A percentile compares a stretch with the other conserved stretches of the same genome.
Conservation (phyloP, 1,139 yeast species). For the Scheffersomyces insectosa region DNA sequence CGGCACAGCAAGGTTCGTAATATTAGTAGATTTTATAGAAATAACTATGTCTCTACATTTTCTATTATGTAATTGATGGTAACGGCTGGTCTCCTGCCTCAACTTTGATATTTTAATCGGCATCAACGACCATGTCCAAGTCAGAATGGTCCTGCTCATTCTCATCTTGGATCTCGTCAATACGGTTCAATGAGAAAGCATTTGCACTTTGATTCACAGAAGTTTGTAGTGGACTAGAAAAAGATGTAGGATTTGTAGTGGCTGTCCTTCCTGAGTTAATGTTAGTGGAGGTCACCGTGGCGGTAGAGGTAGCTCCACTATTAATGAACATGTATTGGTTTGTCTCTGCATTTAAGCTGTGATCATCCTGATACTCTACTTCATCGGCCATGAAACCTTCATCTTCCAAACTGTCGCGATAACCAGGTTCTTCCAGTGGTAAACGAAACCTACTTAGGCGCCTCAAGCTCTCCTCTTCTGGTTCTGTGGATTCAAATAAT, state of each 20-base stretch:
- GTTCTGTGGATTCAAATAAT: conserved; percentile 6
- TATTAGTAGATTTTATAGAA: not conserved
- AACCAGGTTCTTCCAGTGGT: conserved; percentile 1
- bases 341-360: conserved; percentile 27
- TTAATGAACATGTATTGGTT: conserved; percentile 16
- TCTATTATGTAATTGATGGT: not conserved
- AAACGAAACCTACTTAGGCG: conserved; percentile 3
- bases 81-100: too few relatives aligned
- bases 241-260: conserved; percentile 20
- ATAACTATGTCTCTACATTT: not conserved
- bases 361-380: conserved; percentile 59
- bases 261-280: conserved; percentile 19
- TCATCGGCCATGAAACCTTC: conserved; percentile 57
- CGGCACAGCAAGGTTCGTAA: not conserved
- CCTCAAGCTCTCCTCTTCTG: conserved; percentile 7
- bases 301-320: conserved; percentile 17
- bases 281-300: conserved; percentile 12
- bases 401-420: conserved; percentile 13
- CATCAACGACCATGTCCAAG: conserved; percentile 54
- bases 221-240: conserved; percentile 9
- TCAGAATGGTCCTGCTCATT: conserved; percentile 30
- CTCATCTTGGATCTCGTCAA: conserved; percentile 3
- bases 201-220: conserved; percentile 1
- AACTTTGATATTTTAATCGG: too few relatives aligned
- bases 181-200: not conserved